These are phyloP conservation scores for Cladophialophora exuberans DNA, from an alignment of 2,329 filamentous ascomycete species.

Conservation along the genomic window DNA sequence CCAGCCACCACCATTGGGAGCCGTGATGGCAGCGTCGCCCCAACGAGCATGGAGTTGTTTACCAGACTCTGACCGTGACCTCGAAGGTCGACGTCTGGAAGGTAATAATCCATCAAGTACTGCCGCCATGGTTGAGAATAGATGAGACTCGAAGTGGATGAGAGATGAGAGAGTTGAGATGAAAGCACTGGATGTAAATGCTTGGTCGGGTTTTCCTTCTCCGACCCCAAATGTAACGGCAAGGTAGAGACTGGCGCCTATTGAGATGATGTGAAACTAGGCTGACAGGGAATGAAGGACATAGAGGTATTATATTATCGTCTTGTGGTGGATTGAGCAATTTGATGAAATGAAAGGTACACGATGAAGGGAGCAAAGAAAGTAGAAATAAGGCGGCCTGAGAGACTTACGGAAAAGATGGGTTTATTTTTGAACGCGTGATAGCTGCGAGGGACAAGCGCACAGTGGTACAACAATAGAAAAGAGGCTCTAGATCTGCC, in stretches of 20 bases:
- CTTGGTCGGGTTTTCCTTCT: neutral
- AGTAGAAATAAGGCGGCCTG: slow-evolving; percentile 10
- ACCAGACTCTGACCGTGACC: slow-evolving; percentile 25
- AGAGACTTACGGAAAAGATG: neutral
- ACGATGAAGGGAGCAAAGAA: neutral
- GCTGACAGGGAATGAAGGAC: neutral
- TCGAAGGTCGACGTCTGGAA: slow-evolving; percentile 19
- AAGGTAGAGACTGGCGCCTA: slow-evolving; percentile 2
- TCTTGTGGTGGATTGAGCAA: neutral
- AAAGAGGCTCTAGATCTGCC: slow-evolving; percentile 10
- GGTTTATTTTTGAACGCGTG: slow-evolving; percentile 14
- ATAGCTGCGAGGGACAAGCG: neutral
- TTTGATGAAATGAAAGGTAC: neutral
- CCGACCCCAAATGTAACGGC: neutral
- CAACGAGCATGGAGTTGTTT: slow-evolving; percentile 42
- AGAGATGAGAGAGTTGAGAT: neutral
- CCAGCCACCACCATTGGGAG: slow-evolving; percentile 47
- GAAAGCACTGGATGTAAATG: slow-evolving; percentile 4
- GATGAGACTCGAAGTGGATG: neutral
- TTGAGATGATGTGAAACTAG: slow-evolving; percentile 6
- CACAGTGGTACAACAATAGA: slow-evolving; percentile 8
- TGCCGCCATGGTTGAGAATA: slow-evolving; percentile 20
- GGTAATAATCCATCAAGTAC: slow-evolving; percentile 24
- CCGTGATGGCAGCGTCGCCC: slow-evolving; percentile 45
- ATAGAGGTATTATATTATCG: neutral